Evolutionary conservation across 164 flowering plant genomes (phyloP).

Genomic region (Umbellularia californica): DNA sequence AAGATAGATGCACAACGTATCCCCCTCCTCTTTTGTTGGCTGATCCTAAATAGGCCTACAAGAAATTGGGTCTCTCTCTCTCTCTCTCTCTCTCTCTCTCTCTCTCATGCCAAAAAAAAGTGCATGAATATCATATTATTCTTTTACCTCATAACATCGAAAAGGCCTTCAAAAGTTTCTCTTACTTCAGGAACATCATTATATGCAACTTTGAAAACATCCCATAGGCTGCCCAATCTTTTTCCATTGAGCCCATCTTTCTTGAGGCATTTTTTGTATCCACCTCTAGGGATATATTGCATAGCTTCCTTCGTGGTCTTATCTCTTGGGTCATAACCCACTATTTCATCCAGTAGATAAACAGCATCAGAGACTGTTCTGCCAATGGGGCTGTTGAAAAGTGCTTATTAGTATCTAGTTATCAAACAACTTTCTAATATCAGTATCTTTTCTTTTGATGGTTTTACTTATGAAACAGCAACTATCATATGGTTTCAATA

Average conservation of each 20-base stretch:
- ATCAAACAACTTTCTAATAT: neutral
- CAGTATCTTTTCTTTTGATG: neutral
- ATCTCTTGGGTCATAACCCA: conserved; percentile 52
- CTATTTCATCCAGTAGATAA: conserved; percentile 58
- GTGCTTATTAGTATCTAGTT: neutral
- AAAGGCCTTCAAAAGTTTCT: neutral
- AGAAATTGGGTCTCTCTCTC: too few species aligned
- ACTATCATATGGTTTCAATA: neutral
- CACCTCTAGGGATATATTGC: conserved; percentile 53
- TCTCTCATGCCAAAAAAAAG: too few species aligned
- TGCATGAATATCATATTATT: too few species aligned
- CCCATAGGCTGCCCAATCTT: conserved; percentile 36
- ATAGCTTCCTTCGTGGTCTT: conserved; percentile 40
- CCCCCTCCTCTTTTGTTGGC: too few species aligned
- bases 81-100: too few species aligned
- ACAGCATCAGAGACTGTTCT: conserved; percentile 78
- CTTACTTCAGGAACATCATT: neutral
- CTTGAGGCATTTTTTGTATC: conserved; percentile 57
- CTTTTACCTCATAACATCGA: too few species aligned
- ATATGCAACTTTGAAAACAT: neutral
- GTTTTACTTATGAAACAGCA: neutral
- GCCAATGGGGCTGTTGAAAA: conserved; percentile 50
- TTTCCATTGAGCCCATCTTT: conserved; percentile 51
- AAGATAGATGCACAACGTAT: too few species aligned
- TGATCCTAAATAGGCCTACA: too few species aligned